Conservation (phyloP, 345 rosid species). For the Eucalyptus grandis region DNA sequence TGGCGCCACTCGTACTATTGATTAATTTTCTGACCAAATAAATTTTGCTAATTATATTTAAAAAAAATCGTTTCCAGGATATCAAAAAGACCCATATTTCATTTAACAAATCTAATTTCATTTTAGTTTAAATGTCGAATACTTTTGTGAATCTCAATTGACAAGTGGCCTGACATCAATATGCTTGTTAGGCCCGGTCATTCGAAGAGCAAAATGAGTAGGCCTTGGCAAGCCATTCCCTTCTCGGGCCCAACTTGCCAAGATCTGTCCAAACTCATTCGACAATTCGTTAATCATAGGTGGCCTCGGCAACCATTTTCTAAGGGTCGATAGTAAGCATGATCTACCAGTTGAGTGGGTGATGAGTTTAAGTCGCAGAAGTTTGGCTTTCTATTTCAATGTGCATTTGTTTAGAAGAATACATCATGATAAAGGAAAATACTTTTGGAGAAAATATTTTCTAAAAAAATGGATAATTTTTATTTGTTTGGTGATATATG, state of each 20-base stretch:
- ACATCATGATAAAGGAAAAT: too few species aligned
- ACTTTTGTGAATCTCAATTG: neutral
- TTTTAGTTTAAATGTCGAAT: neutral
- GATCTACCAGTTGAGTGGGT: rapidly evolving
- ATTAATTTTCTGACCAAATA: neutral
- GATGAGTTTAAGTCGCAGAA: neutral
- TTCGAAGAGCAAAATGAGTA: neutral
- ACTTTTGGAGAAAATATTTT: too few species aligned
- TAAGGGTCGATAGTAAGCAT: neutral
- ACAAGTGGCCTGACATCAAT: neutral
- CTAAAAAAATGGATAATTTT: too few species aligned
- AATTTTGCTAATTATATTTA: neutral
- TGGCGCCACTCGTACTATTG: neutral
- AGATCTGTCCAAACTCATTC: neutral
- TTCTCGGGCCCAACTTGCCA: rapidly evolving
- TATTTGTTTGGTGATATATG: too few species aligned
- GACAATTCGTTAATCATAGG: neutral
- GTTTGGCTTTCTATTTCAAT: neutral
- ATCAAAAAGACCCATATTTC: neutral
- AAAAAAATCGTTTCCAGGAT: neutral
- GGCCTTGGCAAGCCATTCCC: neutral
- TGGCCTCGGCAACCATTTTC: neutral
- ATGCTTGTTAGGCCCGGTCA: rapidly evolving
- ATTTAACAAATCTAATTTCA: neutral
- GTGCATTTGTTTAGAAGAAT: rapidly evolving